These are phyloP conservation scores for Leptomonas pyrrhocoris DNA, from an alignment of 208 protist species.

Conservation along the genomic window DNA sequence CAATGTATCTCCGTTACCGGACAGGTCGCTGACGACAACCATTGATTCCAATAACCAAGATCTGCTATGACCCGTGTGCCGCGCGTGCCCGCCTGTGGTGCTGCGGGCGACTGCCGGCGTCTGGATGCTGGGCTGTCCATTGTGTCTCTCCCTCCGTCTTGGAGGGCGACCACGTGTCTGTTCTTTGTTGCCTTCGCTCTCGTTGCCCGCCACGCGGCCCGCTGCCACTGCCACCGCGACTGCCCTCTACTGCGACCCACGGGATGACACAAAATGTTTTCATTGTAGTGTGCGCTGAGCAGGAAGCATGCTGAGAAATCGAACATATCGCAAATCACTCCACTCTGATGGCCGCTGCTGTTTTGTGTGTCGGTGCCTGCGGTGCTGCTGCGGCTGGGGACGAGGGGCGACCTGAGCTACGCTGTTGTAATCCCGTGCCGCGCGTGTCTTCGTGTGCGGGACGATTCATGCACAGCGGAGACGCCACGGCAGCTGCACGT, in stretches of 20 bases:
- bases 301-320: conserved; percentile 35
- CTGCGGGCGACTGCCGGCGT: neutral
- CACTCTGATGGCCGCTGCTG: conserved; percentile 24
- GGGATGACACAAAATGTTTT: conserved; percentile 28
- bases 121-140: neutral
- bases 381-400: neutral
- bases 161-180: neutral
- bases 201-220: neutral
- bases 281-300: conserved; percentile 38
- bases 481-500: neutral
- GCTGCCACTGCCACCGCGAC: neutral
- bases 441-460: conserved; percentile 30
- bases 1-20: conserved; percentile 55
- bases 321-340: conserved; percentile 42
- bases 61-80: conserved; percentile 65
- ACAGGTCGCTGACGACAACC: conserved; percentile 63
- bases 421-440: conserved; percentile 54
- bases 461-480: conserved; percentile 70
- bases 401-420: neutral
- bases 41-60: conserved; percentile 78
- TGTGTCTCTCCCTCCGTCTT: neutral
- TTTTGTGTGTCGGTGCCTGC: neutral
- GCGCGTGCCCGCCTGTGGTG: neutral
- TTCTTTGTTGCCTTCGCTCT: neutral
- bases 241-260: neutral